Percentiles rank a stretch among this genome's conserved stretches.
Conservation (phyloP, 2,329 filamentous ascomycete genomes). For the Colletotrichum melonis region DNA sequence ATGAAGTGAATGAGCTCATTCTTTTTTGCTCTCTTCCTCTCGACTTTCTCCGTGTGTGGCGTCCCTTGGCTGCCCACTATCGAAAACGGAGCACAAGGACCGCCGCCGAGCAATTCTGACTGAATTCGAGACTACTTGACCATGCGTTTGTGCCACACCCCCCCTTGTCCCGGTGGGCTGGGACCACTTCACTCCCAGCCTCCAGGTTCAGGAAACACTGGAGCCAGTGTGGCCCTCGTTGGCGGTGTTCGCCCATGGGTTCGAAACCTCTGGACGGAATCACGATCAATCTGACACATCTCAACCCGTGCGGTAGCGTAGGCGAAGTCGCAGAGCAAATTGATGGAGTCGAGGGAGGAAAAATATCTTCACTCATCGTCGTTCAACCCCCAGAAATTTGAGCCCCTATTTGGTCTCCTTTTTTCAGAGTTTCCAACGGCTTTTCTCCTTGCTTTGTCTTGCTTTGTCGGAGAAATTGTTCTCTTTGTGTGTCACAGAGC, state of each 20-base stretch:
- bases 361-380: background rate
- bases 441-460: background rate
- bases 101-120: background rate
- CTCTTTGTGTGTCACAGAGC: background rate
- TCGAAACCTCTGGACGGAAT: conserved; percentile 11
- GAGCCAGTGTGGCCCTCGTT: background rate
- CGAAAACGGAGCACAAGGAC: background rate
- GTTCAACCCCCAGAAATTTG: background rate
- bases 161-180: conserved; percentile 4
- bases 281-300: conserved; percentile 26
- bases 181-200: conserved; percentile 11
- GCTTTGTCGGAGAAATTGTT: background rate
- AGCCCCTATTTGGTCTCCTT: background rate
- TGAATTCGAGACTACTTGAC: background rate
- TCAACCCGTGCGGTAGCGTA: conserved; percentile 14
- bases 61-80: background rate
- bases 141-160: background rate
- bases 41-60: too few relatives aligned
- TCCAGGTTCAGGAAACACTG: conserved; percentile 11
- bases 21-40: background rate
- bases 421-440: background rate
- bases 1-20: background rate
- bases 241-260: conserved; percentile 4
- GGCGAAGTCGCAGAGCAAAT: conserved; percentile 33
- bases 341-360: conserved; percentile 9